Conservation (phyloP, 192 early-diverging fungal genomes). For the Coemansia erecta region DNA sequence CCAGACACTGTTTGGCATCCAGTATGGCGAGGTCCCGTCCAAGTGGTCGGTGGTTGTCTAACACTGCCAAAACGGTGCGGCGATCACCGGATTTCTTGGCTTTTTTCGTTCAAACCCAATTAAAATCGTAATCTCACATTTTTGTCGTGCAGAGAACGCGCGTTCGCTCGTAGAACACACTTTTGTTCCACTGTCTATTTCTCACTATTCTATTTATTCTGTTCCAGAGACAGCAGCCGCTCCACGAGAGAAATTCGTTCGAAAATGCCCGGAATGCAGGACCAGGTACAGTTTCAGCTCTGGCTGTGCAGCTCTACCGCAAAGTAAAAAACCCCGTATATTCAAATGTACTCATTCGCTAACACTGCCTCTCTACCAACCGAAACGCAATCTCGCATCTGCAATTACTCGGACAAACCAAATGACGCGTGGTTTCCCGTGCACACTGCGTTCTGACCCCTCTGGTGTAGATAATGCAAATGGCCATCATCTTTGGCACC, state of each 20-base stretch:
- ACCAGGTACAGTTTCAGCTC: conserved; percentile 31
- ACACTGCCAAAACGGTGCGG: no score
- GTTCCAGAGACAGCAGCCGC: not conserved
- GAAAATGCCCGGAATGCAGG: conserved; percentile 47
- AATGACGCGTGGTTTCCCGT: no score
- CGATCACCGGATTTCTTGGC: not conserved
- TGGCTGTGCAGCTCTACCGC: not conserved
- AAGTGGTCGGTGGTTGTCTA: conserved; percentile 35
- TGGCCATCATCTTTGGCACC: conserved; percentile 62
- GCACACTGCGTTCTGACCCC: not conserved
- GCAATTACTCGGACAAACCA: no score
- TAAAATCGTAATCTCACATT: no score
- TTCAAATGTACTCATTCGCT: no score
- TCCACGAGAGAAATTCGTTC: not conserved
- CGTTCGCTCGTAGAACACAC: no score
- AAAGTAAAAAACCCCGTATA: not conserved
- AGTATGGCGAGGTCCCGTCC: conserved; percentile 75
- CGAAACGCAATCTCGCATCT: no score
- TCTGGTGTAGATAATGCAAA: conserved; percentile 33
- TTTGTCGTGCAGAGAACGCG: no score
- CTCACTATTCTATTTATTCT: conserved; percentile 3
- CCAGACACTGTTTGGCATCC: conserved; percentile 87
- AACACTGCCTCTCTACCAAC: not conserved
- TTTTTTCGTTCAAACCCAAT: conserved; percentile 2
- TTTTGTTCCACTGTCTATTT: not conserved